Conservation (phyloP, 306 rosid species). For the Prunus davidiana region DNA sequence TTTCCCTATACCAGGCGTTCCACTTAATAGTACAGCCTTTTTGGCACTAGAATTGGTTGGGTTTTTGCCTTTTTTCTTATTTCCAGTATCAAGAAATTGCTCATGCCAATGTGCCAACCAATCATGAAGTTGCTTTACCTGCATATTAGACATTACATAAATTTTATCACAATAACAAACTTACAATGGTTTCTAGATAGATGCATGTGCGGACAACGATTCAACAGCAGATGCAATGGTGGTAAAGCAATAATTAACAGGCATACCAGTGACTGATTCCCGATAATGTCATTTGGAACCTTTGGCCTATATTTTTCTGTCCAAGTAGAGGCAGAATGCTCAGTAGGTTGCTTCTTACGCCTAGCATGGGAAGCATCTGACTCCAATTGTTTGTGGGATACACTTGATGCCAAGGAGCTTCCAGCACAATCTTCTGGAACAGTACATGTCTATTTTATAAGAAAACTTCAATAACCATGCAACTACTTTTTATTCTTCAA, state of each 20-base stretch:
- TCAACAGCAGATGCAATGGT: background rate
- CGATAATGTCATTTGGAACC: slow-evolving; percentile 66
- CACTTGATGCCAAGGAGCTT: slow-evolving; percentile 27
- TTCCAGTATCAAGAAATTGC: slow-evolving; percentile 66
- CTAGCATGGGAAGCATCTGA: slow-evolving; percentile 45
- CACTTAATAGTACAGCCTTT: slow-evolving; percentile 83
- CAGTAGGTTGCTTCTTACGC: slow-evolving; percentile 32
- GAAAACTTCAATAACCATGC: background rate
- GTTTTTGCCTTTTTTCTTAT: slow-evolving; percentile 60
- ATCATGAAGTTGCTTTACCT: slow-evolving; percentile 85
- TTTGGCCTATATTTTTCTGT: slow-evolving; percentile 84
- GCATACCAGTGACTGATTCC: slow-evolving; percentile 88
- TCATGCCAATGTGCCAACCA: slow-evolving; percentile 90
- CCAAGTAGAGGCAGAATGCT: slow-evolving; percentile 57
- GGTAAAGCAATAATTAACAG: slow-evolving; percentile 24
- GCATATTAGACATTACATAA: slow-evolving; percentile 11
- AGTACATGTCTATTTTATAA: slow-evolving; percentile 1
- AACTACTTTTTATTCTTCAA: background rate
- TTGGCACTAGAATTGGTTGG: slow-evolving; percentile 56
- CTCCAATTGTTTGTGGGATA: slow-evolving; percentile 38
- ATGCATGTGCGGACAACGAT: slow-evolving; percentile 8
- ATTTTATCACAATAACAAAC: slow-evolving; percentile 3
- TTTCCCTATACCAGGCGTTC: slow-evolving; percentile 98
- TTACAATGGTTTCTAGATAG: slow-evolving; percentile 15
- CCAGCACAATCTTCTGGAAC: slow-evolving; percentile 23